Evolutionary conservation across 768 basidiomycete species (phyloP), one percentile per base, ranked within the genome.

Genomic region (Mrakia hoshinonis): DNA sequence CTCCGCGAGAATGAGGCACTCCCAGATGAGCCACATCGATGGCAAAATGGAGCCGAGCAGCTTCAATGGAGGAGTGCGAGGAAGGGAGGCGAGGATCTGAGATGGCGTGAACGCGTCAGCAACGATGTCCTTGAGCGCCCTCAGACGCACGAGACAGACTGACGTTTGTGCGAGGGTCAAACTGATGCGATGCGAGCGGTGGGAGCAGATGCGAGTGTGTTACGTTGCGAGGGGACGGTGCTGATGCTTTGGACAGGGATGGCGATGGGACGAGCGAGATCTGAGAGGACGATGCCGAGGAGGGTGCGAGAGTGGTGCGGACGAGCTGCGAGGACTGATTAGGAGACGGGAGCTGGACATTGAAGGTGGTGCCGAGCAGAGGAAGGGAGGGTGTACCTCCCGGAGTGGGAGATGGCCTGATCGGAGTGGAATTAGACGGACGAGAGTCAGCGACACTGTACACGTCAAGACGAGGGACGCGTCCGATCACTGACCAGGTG

Each of bases 1-100:
- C 77, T 99, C 94, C 73, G 89, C 91, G 12, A 97, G 83, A 0
- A 97, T 83, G 0, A 97, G 81, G 68, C 93, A 93, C 79, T 99
- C 95, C 95, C 95, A 99, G 67, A 84, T 74, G 29, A 73, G 55
- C 72, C 72, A 73, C 26, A 73, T 47, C 0, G 66, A 64, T 12
- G 72, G 72, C 9, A 73, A 51, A 46, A 73, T 29, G 15, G 39
- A 46, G 46, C 20, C 26, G 52, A 63, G 67, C 51, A 73, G 60
- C 15, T 55, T 47, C n/a, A 73, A n/a, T 3, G 72, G 72, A 1
- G 67, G 66, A 6, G 67, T 54, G 3, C 39, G 26, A 22, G 72
- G 72, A 13, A 73, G 65, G 1, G 72, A 73, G 36, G 72, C 72
- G 36, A 73, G 48, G 46, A 73, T 73, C 72, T 73, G 66, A 13